Percentiles rank a stretch among this genome's conserved stretches.
phyloP scores from a whole-genome alignment of 2,329 filamentous ascomycete species.

The Arthroderma uncinatum region DNA sequence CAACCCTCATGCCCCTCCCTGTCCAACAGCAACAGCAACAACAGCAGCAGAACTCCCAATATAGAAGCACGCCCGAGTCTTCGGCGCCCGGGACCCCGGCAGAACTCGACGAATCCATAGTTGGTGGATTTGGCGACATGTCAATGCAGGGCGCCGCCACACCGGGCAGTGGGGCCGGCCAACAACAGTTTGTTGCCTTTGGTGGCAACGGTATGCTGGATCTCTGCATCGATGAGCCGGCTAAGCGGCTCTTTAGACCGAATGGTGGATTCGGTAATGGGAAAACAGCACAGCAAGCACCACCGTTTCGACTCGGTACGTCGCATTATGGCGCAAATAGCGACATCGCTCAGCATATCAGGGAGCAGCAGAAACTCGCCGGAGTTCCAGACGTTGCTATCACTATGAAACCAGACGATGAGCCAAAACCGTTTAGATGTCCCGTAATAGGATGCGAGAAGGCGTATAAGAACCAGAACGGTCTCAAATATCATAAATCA shows the following conservation, averaged over 20 bases:
- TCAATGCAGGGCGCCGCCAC: slow-evolving; percentile 39
- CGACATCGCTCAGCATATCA: slow-evolving; percentile 57
- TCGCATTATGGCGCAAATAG: slow-evolving; percentile 67
- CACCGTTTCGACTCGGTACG: slow-evolving; percentile 63
- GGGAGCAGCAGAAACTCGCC: slow-evolving; percentile 53
- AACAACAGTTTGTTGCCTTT: slow-evolving; percentile 32
- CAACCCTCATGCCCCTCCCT: slow-evolving; percentile 72
- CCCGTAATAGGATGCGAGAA: slow-evolving; percentile 98
- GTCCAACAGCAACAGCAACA: slow-evolving; percentile 40
- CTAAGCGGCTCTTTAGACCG: slow-evolving; percentile 82
- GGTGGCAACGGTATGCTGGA: slow-evolving; percentile 44
- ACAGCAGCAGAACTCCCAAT: slow-evolving; percentile 40
- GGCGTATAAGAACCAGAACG: slow-evolving; percentile 99
- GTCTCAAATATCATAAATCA: slow-evolving; percentile 77
- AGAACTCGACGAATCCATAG: slow-evolving; percentile 64
- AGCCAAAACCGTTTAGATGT: slow-evolving; percentile 95
- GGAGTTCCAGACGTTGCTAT: slow-evolving; percentile 40
- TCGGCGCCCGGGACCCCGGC: slow-evolving; percentile 59
- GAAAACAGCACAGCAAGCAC: slow-evolving; percentile 55
- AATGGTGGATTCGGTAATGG: slow-evolving; percentile 55
- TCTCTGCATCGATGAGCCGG: slow-evolving; percentile 76
- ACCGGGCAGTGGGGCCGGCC: slow-evolving; percentile 25
- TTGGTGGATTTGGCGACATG: slow-evolving; percentile 52
- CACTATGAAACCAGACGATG: slow-evolving; percentile 54
- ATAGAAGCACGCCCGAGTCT: slow-evolving; percentile 49